Percentiles rank a stretch among this genome's conserved stretches.
These are phyloP conservation scores for Coniochaeta sp. DNA, from an alignment of 2,329 filamentous ascomycete species.

Conservation along the genomic window DNA sequence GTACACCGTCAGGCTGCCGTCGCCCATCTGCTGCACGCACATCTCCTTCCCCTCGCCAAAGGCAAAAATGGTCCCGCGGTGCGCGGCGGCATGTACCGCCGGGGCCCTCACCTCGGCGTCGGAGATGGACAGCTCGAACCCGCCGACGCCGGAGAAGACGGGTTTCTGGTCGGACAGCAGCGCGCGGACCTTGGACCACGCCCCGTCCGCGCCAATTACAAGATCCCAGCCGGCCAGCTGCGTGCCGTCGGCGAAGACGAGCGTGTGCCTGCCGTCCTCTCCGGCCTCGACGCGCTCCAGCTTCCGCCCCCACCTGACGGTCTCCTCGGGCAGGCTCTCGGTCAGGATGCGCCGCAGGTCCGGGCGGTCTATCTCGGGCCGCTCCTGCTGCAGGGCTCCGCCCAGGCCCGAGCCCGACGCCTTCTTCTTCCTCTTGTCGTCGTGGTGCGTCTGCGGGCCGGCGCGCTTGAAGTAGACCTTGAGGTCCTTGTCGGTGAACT, in stretches of 20 bases:
- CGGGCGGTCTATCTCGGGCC: constrained; percentile 47
- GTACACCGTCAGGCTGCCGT: constrained; percentile 36
- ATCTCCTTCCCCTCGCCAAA: constrained; percentile 33
- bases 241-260: constrained; percentile 29
- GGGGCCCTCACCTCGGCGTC: constrained; percentile 33
- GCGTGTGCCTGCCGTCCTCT: constrained; percentile 12
- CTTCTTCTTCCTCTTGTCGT: too few species aligned
- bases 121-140: constrained; percentile 32
- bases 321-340: constrained; percentile 34
- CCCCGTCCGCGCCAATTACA: constrained; percentile 26
- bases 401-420: too few species aligned
- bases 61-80: constrained; percentile 38
- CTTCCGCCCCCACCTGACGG: constrained; percentile 37
- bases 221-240: constrained; percentile 27
- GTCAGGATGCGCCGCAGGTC: constrained; percentile 35
- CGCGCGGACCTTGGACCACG: constrained; percentile 27
- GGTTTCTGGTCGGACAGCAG: constrained; percentile 30
- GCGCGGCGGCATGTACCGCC: constrained; percentile 34
- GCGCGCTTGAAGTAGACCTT: constrained; percentile 22
- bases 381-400: constrained; percentile 17
- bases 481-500: constrained; percentile 35
- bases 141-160: constrained; percentile 35
- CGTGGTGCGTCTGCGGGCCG: constrained; percentile 20
- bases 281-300: constrained; percentile 29
- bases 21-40: constrained; percentile 36